A percentile compares a stretch with the other conserved stretches of the same genome.
Conservation (phyloP, 2,329 filamentous ascomycete species). For the Venturia effusa region DNA sequence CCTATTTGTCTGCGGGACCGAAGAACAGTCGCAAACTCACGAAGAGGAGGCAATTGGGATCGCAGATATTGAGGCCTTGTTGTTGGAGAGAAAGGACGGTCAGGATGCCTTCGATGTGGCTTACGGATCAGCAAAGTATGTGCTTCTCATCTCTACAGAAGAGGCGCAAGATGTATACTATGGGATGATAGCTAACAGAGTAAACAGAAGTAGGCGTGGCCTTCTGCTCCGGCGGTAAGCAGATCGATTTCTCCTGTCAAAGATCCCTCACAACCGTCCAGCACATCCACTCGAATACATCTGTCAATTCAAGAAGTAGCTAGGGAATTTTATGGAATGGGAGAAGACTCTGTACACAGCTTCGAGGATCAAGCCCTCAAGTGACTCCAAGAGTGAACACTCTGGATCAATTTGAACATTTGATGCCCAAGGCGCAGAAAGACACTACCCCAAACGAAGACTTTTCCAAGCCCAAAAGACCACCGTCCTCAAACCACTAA, state of each 20-base stretch:
- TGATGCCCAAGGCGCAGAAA: too few species aligned
- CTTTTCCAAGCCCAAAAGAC: neutral
- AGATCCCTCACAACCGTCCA: neutral
- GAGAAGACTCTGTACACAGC: neutral
- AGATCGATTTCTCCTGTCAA: conserved; percentile 14
- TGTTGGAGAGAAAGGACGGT: neutral
- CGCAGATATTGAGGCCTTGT: neutral
- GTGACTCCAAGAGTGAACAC: too few species aligned
- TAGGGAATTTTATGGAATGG: neutral
- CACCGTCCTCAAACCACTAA: neutral
- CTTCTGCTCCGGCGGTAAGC: conserved; percentile 94
- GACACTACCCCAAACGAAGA: too few species aligned
- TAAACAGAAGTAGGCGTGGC: conserved; percentile 84
- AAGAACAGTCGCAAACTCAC: neutral
- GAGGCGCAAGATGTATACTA: conserved; percentile 12
- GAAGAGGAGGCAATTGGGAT: neutral
- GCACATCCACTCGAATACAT: neutral
- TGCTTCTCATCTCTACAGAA: neutral
- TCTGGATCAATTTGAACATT: too few species aligned
- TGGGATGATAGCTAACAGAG: conserved; percentile 16
- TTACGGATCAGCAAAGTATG: conserved; percentile 90
- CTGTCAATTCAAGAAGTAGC: neutral
- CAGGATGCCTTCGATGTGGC: conserved; percentile 81
- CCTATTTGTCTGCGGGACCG: neutral
- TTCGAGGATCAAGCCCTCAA: neutral